Evolutionary conservation across 2,329 filamentous ascomycete species (phyloP).

Genomic region (Epichloe hybrida): DNA sequence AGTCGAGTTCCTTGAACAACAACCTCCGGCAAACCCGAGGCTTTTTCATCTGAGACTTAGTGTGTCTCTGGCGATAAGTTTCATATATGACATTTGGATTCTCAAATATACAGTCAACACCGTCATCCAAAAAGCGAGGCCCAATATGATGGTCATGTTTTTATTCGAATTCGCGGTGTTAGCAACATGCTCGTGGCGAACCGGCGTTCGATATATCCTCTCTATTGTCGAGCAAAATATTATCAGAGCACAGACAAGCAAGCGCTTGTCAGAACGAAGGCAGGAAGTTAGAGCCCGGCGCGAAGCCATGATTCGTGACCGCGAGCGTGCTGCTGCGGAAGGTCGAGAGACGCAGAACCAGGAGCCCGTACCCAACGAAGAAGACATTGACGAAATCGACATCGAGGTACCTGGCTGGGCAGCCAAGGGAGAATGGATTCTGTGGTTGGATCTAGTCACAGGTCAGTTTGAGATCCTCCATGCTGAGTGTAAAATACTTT

Average conservation of each 20-base stretch:
- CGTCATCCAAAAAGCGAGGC: constrained; percentile 75
- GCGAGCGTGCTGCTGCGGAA: constrained; percentile 34
- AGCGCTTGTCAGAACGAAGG: constrained; percentile 54
- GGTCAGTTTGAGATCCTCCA: constrained; percentile 34
- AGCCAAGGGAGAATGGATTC: constrained; percentile 82
- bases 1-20: constrained; percentile 88
- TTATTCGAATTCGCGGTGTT: constrained; percentile 93
- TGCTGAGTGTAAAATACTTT: background rate
- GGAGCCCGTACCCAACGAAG: constrained; percentile 46
- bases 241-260: constrained; percentile 57
- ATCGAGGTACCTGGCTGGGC: constrained; percentile 95
- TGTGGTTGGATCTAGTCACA: constrained; percentile 73
- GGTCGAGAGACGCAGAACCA: constrained; percentile 43
- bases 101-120: constrained; percentile 69
- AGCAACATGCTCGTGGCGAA: constrained; percentile 66
- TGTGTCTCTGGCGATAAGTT: constrained; percentile 63
- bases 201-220: constrained; percentile 63
- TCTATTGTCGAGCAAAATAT: constrained; percentile 67
- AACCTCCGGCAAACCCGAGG: constrained; percentile 76
- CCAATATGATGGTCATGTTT: constrained; percentile 99
- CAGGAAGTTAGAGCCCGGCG: constrained; percentile 50
- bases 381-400: constrained; percentile 83
- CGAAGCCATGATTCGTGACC: constrained; percentile 35
- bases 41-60: constrained; percentile 78
- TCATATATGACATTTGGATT: constrained; percentile 68